phyloP scores from a whole-genome alignment of 1,139 yeast genomes.

The Saccharomyces hybrid region DNA sequence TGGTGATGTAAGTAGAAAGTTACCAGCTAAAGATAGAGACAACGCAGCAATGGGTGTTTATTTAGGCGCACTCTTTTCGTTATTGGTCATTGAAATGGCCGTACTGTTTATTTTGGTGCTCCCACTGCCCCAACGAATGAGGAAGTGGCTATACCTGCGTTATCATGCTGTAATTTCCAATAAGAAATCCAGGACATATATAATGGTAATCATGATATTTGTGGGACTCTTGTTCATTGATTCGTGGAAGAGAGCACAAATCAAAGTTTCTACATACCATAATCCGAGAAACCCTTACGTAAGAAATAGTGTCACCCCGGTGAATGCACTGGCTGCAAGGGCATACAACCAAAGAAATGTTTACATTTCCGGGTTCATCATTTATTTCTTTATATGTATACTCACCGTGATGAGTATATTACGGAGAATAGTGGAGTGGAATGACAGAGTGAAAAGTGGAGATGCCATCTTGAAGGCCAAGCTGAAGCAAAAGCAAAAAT shows the following conservation, averaged over 20 bases:
- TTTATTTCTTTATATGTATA: conserved; percentile 53
- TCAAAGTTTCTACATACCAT: conserved; percentile 24
- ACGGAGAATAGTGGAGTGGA: conserved; percentile 51
- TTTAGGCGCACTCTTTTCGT: conserved; percentile 32
- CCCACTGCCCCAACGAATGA: conserved; percentile 52
- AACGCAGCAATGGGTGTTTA: conserved; percentile 31
- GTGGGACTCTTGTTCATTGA: conserved; percentile 52
- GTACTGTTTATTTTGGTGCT: conserved; percentile 45
- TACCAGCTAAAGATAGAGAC: not conserved
- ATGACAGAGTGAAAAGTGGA: conserved; percentile 26
- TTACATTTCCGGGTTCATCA: conserved; percentile 62
- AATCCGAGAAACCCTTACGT: conserved; percentile 8
- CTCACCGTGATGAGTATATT: conserved; percentile 50
- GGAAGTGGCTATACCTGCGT: conserved; percentile 38
- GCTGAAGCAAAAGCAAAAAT: not conserved
- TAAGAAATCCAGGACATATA: conserved; percentile 43
- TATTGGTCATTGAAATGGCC: conserved; percentile 47
- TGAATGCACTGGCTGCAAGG: conserved; percentile 30
- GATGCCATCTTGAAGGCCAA: not conserved
- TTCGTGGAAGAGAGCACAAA: conserved; percentile 43
- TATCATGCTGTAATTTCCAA: conserved; percentile 33
- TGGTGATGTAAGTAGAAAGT: not conserved
- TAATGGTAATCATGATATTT: conserved; percentile 39
- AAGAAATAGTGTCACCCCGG: conserved; percentile 12
- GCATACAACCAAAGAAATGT: conserved; percentile 66